phyloP scores from a whole-genome alignment of 208 protist genomes.

The Trypanosoma brucei region DNA sequence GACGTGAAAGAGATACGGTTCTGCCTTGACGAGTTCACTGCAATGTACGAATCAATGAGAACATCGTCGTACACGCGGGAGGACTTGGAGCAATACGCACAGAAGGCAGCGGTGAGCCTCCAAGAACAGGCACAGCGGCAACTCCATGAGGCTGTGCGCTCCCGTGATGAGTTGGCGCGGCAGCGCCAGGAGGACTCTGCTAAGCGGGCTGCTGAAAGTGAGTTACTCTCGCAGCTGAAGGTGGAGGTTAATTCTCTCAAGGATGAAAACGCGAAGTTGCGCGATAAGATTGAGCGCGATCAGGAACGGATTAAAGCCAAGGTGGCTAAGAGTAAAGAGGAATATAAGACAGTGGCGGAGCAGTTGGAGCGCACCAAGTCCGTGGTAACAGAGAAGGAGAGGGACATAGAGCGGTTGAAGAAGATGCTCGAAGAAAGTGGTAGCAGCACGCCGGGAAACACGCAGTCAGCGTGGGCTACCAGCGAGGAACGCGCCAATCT shows the following conservation, averaged over 20 bases:
- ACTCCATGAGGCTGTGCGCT: constrained; percentile 56
- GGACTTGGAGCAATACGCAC: constrained; percentile 84
- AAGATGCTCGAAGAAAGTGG: constrained; percentile 70
- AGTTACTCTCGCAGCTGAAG: constrained; percentile 70
- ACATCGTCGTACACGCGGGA: constrained; percentile 79
- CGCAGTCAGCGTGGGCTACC: constrained; percentile 10
- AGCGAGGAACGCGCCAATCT: constrained; percentile 31
- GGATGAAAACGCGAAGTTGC: constrained; percentile 83
- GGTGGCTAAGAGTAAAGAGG: constrained; percentile 74
- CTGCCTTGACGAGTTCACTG: constrained; percentile 69
- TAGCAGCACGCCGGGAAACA: constrained; percentile 8
- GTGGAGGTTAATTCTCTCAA: constrained; percentile 68
- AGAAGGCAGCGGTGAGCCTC: constrained; percentile 47
- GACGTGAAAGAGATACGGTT: constrained; percentile 85
- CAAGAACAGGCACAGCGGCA: constrained; percentile 72
- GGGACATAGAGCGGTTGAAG: constrained; percentile 74
- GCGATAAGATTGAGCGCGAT: constrained; percentile 88
- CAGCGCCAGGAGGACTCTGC: constrained; percentile 70
- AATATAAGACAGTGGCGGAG: constrained; percentile 69
- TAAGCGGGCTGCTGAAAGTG: constrained; percentile 56
- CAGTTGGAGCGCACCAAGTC: constrained; percentile 56
- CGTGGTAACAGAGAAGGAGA: constrained; percentile 59
- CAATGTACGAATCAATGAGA: constrained; percentile 73
- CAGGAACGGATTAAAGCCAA: constrained; percentile 90
- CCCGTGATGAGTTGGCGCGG: constrained; percentile 57